Percentiles rank a stretch among this genome's conserved stretches.
Conservation (phyloP, 805 yeast genomes). For the Saturnispora silvae region DNA sequence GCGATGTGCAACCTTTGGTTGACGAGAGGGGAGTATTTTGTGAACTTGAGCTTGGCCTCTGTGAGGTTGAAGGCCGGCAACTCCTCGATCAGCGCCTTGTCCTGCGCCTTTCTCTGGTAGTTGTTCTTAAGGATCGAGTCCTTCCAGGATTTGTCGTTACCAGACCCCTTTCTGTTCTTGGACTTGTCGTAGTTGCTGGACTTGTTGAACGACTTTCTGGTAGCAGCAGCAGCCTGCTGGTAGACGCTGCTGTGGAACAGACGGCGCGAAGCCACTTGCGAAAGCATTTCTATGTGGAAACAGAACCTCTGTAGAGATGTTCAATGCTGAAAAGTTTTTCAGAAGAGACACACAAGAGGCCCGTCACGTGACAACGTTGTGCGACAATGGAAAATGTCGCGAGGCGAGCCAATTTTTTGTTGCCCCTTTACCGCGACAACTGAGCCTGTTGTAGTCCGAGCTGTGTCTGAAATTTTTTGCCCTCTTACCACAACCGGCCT, state of each 20-base stretch:
- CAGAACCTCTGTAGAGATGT: too few species aligned
- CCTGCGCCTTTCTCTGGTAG: conserved; percentile 18
- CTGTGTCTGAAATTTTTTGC: too few species aligned
- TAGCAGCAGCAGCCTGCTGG: conserved; percentile 17
- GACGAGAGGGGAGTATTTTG: conserved; percentile 32
- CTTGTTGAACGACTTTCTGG: conserved; percentile 24
- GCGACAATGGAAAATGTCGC: too few species aligned
- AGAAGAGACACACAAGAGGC: too few species aligned
- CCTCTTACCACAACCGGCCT: too few species aligned
- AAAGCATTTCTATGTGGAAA: conserved; percentile 1
- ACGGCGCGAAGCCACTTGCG: not conserved
- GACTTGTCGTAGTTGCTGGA: conserved; percentile 17
- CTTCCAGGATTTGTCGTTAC: conserved; percentile 23
- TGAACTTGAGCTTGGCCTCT: conserved; percentile 15
- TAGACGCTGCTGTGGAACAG: conserved; percentile 10
- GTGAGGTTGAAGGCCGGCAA: conserved; percentile 13
- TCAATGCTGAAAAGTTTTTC: not conserved
- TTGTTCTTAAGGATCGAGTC: conserved; percentile 18
- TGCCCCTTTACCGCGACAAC: too few species aligned
- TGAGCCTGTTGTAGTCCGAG: too few species aligned
- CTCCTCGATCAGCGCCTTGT: conserved; percentile 13
- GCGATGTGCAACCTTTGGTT: conserved; percentile 36
- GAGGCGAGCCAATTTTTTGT: too few species aligned
- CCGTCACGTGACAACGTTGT: not conserved
- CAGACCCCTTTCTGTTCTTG: conserved; percentile 25